phyloP scores from a whole-genome alignment of 2,329 filamentous ascomycete genomes.

The Monosporascus sp. region DNA sequence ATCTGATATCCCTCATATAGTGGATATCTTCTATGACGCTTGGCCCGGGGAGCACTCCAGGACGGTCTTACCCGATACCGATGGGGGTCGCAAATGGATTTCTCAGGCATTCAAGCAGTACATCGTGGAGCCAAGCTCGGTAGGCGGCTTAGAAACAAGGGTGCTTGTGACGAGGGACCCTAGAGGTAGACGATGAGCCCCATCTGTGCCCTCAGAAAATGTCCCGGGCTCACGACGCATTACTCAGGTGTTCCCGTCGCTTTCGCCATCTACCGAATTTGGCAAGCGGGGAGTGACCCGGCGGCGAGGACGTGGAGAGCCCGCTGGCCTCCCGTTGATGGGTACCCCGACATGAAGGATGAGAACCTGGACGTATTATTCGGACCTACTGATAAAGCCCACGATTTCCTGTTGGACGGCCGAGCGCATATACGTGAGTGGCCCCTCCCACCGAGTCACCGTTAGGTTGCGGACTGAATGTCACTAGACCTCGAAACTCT shows the following conservation, averaged over 20 bases:
- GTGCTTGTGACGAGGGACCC: neutral
- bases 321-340: neutral
- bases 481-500: slow-evolving; percentile 10
- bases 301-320: neutral
- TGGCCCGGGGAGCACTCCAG: neutral
- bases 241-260: neutral
- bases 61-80: neutral
- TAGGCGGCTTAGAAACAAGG: neutral
- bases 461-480: neutral
- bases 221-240: neutral
- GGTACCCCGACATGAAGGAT: neutral
- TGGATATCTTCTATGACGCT: neutral
- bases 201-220: too few species aligned
- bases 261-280: neutral
- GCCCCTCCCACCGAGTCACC: neutral
- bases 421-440: neutral
- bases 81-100: neutral
- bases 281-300: neutral
- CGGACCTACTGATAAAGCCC: neutral
- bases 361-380: neutral
- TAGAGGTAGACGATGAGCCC: neutral
- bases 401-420: neutral
- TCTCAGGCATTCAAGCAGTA: neutral
- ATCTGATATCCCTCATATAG: neutral
- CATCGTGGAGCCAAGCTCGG: neutral